phyloP scores from a whole-genome alignment of 31 red algal genomes.

The Odonthalia washingtoniensis region DNA sequence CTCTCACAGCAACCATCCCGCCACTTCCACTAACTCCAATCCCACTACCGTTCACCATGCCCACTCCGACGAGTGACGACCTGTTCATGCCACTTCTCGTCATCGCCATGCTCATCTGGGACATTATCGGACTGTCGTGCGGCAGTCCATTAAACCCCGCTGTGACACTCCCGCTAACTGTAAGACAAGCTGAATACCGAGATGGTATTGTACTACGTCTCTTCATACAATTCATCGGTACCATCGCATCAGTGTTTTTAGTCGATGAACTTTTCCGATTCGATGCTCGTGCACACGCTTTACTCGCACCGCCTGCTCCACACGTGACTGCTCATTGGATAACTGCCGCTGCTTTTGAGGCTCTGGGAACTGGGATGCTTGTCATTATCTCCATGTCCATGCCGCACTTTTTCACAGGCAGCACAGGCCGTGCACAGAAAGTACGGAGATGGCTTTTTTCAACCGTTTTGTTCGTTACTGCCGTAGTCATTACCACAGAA shows the following conservation, averaged over 20 bases:
- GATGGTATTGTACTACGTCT: too few relatives aligned
- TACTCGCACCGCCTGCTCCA: constrained; percentile 45
- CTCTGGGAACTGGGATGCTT: constrained; percentile 17
- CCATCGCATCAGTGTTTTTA: too few relatives aligned
- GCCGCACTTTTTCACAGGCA: constrained; percentile 1
- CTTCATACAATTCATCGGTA: too few relatives aligned
- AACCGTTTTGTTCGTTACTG: constrained; percentile 2
- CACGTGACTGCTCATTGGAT: constrained; percentile 18
- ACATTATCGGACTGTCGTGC: constrained; percentile 46
- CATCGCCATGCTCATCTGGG: constrained; percentile 55
- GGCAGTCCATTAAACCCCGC: constrained; percentile 53
- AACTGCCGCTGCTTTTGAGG: constrained; percentile 47
- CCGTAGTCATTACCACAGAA: constrained; percentile 31
- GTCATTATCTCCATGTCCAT: constrained; percentile 34
- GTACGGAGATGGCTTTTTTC: not conserved
- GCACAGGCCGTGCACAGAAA: not conserved
- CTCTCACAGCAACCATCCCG: too few relatives aligned
- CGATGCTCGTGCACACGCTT: too few relatives aligned
- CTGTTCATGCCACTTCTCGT: constrained; percentile 8
- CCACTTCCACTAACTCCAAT: too few relatives aligned
- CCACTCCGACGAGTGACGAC: too few relatives aligned
- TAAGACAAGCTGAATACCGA: too few relatives aligned
- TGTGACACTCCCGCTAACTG: constrained; percentile 37
- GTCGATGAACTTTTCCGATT: too few relatives aligned
- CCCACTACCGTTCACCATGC: too few relatives aligned